Percentiles rank a stretch among this genome's conserved stretches.
Evolutionary conservation across 306 rosid species (phyloP).

Genomic region (Purshia tridentata): DNA sequence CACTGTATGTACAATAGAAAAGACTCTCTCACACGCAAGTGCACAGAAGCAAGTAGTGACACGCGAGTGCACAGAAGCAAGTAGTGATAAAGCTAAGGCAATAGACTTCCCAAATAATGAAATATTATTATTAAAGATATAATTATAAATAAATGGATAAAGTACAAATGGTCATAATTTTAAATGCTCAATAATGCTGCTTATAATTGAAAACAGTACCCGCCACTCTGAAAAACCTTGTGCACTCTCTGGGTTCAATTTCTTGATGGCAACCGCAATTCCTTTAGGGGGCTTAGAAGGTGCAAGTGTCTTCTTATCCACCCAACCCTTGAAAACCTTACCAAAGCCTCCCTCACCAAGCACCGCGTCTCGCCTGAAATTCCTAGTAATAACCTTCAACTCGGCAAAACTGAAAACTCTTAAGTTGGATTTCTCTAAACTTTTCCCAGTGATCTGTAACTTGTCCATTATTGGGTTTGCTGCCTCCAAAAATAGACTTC

Average conservation of each 20-base stretch:
- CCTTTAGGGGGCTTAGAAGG: conserved; percentile 63
- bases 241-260: too few relatives aligned
- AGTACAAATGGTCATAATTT: background rate
- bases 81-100: background rate
- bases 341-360: conserved; percentile 93
- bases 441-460: background rate
- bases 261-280: conserved; percentile 47
- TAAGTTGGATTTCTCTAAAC: conserved; percentile 52
- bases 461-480: conserved; percentile 43
- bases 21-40: too few relatives aligned
- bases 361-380: conserved; percentile 55
- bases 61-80: too few relatives aligned
- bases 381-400: conserved; percentile 54
- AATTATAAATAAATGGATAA: background rate
- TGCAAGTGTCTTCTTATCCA: conserved; percentile 57
- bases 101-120: conserved; percentile 2
- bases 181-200: background rate
- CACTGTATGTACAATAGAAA: too few relatives aligned
- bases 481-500: conserved; percentile 56
- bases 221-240: conserved; percentile 72
- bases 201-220: conserved; percentile 30
- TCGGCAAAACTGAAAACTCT: conserved; percentile 60
- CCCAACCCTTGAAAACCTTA: conserved; percentile 81
- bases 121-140: background rate
- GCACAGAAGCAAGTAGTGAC: too few relatives aligned